phyloP scores from a whole-genome alignment of 2,329 filamentous ascomycete genomes.

The Paecilomyces sp. region DNA sequence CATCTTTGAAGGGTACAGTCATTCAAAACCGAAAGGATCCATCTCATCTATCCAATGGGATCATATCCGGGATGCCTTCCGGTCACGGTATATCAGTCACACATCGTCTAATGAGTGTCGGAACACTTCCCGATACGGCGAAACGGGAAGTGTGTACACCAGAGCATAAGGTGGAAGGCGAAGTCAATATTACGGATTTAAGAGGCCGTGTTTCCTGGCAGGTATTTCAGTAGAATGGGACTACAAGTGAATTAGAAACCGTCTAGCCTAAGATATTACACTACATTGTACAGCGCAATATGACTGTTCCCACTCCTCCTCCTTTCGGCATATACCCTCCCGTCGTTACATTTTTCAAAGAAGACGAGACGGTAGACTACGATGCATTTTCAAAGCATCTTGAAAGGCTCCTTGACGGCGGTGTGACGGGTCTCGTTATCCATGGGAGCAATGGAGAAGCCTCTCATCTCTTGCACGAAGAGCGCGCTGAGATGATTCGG shows the following conservation, averaged over 20 bases:
- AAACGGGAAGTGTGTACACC: not conserved
- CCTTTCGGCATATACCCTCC: slow-evolving; percentile 34
- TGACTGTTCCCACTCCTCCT: slow-evolving; percentile 4
- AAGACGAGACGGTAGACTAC: slow-evolving; percentile 34
- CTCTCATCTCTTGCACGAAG: slow-evolving; percentile 44
- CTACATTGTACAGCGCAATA: not conserved
- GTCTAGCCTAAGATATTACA: not conserved
- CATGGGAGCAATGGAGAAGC: slow-evolving; percentile 44
- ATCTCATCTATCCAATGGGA: not conserved
- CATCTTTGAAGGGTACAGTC: too few relatives aligned
- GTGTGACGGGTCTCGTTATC: slow-evolving; percentile 40
- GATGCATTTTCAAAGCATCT: slow-evolving; percentile 37
- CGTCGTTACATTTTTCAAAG: slow-evolving; percentile 43
- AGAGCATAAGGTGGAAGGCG: too few relatives aligned
- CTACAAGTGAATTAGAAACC: too few relatives aligned
- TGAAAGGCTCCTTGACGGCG: slow-evolving; percentile 35
- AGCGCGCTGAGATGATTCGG: slow-evolving; percentile 43
- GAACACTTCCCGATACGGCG: not conserved
- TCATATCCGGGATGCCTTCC: not conserved
- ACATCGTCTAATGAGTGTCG: not conserved
- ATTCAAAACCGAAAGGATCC: too few relatives aligned
- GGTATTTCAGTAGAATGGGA: too few relatives aligned
- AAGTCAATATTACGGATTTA: too few relatives aligned
- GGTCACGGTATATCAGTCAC: not conserved
- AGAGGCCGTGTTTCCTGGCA: too few relatives aligned